These are phyloP conservation scores for Globisporangium mamillatum DNA, from an alignment of 352 stramenopile genomes.

Conservation along the genomic window DNA sequence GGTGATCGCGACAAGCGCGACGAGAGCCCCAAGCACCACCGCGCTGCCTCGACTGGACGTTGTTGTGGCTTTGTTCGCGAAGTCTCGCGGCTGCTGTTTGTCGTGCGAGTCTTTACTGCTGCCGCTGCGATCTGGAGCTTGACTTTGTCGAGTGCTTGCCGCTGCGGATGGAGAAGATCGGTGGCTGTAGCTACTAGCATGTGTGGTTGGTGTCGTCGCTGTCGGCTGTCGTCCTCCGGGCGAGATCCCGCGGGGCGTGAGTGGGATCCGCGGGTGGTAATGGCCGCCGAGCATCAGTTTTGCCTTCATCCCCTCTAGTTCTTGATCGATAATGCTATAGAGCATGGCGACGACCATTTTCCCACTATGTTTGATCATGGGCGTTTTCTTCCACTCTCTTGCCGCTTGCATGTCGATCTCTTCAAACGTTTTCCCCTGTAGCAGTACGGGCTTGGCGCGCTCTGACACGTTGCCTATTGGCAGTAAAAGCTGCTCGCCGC, in stretches of 20 bases:
- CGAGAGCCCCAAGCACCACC: conserved; percentile 13
- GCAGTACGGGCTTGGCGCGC: conserved; percentile 55
- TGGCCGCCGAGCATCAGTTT: conserved; percentile 24
- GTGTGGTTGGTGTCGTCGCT: not conserved
- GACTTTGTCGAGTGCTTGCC: not conserved
- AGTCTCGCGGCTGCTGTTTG: not conserved
- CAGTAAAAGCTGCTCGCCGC: conserved; percentile 69
- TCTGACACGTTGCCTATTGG: conserved; percentile 58
- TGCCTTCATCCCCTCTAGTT: conserved; percentile 56
- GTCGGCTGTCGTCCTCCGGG: not conserved
- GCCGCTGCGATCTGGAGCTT: not conserved
- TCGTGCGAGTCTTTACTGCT: not conserved
- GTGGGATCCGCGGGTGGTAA: conserved; percentile 17
- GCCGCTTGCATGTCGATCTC: conserved; percentile 41
- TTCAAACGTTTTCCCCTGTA: conserved; percentile 80
- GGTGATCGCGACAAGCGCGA: conserved; percentile 12
- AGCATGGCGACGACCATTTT: conserved; percentile 76
- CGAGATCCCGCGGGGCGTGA: conserved; percentile 11
- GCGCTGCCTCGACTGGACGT: not conserved
- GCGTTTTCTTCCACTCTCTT: conserved; percentile 74
- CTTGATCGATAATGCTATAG: conserved; percentile 85
- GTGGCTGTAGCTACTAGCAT: not conserved
- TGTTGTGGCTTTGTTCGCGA: not conserved
- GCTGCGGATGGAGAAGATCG: not conserved
- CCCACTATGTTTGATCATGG: conserved; percentile 85